phyloP scores from a whole-genome alignment of 2,329 filamentous ascomycete genomes.

The Ceratocystis cacaofunesta region DNA sequence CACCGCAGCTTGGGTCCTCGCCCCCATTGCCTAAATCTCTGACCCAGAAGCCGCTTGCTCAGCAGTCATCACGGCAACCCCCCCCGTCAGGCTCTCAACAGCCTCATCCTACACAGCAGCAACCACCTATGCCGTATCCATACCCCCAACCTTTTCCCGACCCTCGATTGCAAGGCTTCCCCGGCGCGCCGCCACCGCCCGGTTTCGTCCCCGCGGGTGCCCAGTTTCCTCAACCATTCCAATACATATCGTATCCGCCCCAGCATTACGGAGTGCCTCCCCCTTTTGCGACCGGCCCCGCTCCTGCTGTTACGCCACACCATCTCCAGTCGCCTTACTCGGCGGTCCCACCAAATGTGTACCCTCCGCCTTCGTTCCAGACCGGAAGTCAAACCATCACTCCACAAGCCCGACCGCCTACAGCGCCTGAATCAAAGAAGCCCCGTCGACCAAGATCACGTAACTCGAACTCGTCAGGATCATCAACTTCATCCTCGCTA shows the following conservation, averaged over 20 bases:
- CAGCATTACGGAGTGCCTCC: slow-evolving; percentile 5
- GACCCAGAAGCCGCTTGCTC: slow-evolving; percentile 5
- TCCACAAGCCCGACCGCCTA: background rate
- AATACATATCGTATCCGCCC: slow-evolving; percentile 11
- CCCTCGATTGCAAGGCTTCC: slow-evolving; percentile 17
- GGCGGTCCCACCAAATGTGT: slow-evolving; percentile 4
- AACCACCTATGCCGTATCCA: slow-evolving; percentile 16
- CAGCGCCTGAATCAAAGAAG: background rate
- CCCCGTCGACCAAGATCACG: slow-evolving; percentile 7
- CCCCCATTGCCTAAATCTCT: slow-evolving; percentile 9
- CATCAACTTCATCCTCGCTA: slow-evolving; percentile 42
- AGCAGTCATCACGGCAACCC: slow-evolving; percentile 15
- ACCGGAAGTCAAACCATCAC: background rate
- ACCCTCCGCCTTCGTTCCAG: slow-evolving; percentile 8
- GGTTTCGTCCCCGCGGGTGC: slow-evolving; percentile 5
- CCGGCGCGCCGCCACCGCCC: background rate
- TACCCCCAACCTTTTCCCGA: slow-evolving; percentile 16
- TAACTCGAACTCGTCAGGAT: slow-evolving; percentile 27
- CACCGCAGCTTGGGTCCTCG: slow-evolving; percentile 14
- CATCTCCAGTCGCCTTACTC: slow-evolving; percentile 13
- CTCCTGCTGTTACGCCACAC: slow-evolving; percentile 5
- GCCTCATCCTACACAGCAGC: slow-evolving; percentile 8
- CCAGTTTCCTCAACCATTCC: slow-evolving; percentile 12
- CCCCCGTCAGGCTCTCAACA: background rate
- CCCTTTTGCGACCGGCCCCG: background rate